phyloP scores from a whole-genome alignment of 129 eudicot genomes.

The Saussurea involucrata region DNA sequence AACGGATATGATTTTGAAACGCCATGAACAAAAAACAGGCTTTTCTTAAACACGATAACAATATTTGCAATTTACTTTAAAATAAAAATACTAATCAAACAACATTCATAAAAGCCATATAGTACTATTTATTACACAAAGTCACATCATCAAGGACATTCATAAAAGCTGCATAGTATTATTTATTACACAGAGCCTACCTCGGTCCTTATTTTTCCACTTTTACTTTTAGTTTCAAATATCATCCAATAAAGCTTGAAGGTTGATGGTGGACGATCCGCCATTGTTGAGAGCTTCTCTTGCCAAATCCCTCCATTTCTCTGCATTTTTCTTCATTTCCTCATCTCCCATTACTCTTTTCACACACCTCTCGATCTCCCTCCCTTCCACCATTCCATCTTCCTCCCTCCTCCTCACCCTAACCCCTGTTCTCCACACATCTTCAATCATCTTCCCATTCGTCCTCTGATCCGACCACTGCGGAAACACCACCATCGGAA shows the following conservation, averaged over 20 bases:
- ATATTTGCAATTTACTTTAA: too few relatives aligned
- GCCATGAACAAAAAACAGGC: too few relatives aligned
- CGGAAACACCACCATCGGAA: conserved; percentile 64
- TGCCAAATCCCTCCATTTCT: conserved; percentile 49
- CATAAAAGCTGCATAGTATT: too few relatives aligned
- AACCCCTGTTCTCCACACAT: conserved; percentile 56
- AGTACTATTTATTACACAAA: too few relatives aligned
- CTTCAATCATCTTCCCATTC: conserved; percentile 53
- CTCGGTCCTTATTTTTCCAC: too few relatives aligned
- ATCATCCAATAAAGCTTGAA: conserved; percentile 34
- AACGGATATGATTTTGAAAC: too few relatives aligned
- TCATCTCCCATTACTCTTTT: conserved; percentile 49
- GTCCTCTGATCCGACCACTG: conserved; percentile 71
- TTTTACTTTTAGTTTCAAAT: not conserved
- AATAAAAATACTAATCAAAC: too few relatives aligned
- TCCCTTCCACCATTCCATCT: conserved; percentile 49
- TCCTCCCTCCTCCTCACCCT: conserved; percentile 44
- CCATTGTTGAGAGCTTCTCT: conserved; percentile 48
- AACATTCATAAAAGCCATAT: too few relatives aligned
- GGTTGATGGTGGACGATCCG: conserved; percentile 39
- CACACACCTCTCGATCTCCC: conserved; percentile 51
- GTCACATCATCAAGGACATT: too few relatives aligned
- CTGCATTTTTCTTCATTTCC: conserved; percentile 44
- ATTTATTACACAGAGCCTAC: too few relatives aligned
- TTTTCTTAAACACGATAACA: too few relatives aligned